Conservation (phyloP, 2,329 filamentous ascomycete genomes). For the Epicoccum nigrum region DNA sequence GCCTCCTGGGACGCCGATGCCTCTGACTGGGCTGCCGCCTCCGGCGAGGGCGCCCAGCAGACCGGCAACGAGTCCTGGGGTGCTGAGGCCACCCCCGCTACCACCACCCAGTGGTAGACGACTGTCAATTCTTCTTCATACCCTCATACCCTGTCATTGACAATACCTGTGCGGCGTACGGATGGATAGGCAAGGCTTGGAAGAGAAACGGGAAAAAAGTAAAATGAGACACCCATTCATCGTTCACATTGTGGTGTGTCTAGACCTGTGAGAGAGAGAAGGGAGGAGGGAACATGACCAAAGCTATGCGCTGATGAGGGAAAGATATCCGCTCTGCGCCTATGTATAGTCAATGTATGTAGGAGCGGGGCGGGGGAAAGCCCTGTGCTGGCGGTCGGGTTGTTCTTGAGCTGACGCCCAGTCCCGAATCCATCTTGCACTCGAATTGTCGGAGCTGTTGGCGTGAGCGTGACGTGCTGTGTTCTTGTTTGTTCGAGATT, state of each 20-base stretch:
- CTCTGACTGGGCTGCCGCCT: constrained; percentile 72
- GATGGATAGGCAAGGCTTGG: constrained; percentile 25
- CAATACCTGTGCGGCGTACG: constrained; percentile 39
- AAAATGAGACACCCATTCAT: constrained; percentile 35
- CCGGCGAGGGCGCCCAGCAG: constrained; percentile 48
- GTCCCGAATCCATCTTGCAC: constrained; percentile 34
- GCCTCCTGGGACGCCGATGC: constrained; percentile 69
- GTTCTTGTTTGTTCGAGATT: too few species aligned
- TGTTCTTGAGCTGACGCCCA: constrained; percentile 86
- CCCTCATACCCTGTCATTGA: constrained; percentile 46
- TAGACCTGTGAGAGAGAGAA: background rate
- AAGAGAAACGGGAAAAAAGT: constrained; percentile 28
- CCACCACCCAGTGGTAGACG: constrained; percentile 54
- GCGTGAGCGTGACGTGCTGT: too few species aligned
- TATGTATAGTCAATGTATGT: constrained; percentile 18
- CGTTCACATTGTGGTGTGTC: constrained; percentile 8
- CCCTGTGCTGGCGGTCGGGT: constrained; percentile 88
- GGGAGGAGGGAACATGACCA: constrained; percentile 40
- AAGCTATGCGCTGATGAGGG: constrained; percentile 88
- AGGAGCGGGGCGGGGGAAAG: constrained; percentile 77
- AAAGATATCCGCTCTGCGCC: constrained; percentile 81
- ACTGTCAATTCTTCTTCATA: constrained; percentile 8
- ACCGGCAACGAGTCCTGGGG: constrained; percentile 61
- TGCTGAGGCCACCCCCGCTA: constrained; percentile 46
- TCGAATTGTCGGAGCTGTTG: too few species aligned